These are phyloP conservation scores for Euphorbia tirucalli DNA, from an alignment of 345 rosid species.

Conservation along the genomic window DNA sequence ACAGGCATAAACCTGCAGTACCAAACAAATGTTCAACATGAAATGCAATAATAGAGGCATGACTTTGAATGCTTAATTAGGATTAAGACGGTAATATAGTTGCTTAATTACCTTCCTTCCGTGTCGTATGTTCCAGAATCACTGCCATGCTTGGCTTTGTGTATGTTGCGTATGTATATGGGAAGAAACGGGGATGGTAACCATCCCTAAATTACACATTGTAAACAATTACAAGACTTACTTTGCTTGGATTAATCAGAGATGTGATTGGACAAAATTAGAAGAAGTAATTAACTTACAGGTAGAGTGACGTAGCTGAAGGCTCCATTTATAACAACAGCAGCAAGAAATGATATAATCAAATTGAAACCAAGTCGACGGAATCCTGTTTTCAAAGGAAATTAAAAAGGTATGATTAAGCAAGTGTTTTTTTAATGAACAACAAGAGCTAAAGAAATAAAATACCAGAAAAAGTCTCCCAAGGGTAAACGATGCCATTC, in stretches of 20 bases:
- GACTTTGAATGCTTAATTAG: too few species aligned
- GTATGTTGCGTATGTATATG: constrained; percentile 66
- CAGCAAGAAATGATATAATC: constrained; percentile 45
- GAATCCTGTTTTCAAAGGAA: too few species aligned
- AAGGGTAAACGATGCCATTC: constrained; percentile 86
- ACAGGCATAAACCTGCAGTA: constrained; percentile 53
- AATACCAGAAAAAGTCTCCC: constrained; percentile 84
- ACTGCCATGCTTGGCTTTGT: constrained; percentile 68
- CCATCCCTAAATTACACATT: constrained; percentile 63
- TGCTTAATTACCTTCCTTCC: constrained; percentile 60
- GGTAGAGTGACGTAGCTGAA: constrained; percentile 68
- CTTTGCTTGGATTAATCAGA: too few species aligned
- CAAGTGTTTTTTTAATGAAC: too few species aligned
- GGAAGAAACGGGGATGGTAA: constrained; percentile 75
- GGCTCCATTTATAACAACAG: constrained; percentile 42
- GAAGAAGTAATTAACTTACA: constrained; percentile 39
- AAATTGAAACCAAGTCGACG: constrained; percentile 62
- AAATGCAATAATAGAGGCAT: too few species aligned
- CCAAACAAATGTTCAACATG: background rate
- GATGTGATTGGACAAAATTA: too few species aligned
- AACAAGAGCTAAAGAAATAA: too few species aligned
- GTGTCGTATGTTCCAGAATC: too few species aligned
- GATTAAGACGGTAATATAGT: background rate
- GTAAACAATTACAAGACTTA: too few species aligned
- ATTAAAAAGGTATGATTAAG: too few species aligned